Evolutionary conservation across 2,329 filamentous ascomycete genomes (phyloP).

Genomic region (Xylaria sp.): DNA sequence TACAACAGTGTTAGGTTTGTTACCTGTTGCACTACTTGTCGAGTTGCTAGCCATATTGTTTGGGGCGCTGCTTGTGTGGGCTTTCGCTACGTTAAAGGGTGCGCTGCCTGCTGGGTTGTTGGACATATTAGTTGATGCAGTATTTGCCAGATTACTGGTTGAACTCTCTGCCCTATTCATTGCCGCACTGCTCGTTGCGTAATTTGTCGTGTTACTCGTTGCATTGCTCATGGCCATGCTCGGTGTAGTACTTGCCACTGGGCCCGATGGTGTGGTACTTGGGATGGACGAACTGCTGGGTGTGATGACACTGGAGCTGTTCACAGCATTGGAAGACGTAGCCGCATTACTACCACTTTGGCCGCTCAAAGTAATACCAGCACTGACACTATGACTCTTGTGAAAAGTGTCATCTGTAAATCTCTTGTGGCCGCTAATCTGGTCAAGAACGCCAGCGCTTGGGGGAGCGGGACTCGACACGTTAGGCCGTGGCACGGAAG

Average conservation of each 20-base stretch:
- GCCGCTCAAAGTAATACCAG: not conserved
- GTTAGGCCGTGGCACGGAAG: conserved; percentile 36
- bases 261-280: conserved; percentile 2
- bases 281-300: conserved; percentile 6
- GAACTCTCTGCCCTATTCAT: conserved; percentile 9
- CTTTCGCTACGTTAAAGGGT: not conserved
- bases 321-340: not conserved
- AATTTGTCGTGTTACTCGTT: conserved; percentile 8
- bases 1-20: not conserved
- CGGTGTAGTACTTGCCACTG: conserved; percentile 6
- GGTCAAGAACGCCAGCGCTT: conserved; percentile 47
- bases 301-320: not conserved
- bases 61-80: conserved; percentile 1
- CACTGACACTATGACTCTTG: conserved; percentile 24
- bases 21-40: not conserved
- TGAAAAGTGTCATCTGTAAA: conserved; percentile 35
- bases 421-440: conserved; percentile 45
- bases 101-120: not conserved
- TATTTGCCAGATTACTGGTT: conserved; percentile 2
- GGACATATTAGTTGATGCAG: not conserved
- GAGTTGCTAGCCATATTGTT: not conserved
- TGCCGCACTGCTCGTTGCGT: conserved; percentile 1
- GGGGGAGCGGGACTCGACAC: conserved; percentile 43
- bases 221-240: conserved; percentile 1
- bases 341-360: not conserved